Conservation (phyloP, 208 protist genomes). For the Trypanosoma mega region DNA sequence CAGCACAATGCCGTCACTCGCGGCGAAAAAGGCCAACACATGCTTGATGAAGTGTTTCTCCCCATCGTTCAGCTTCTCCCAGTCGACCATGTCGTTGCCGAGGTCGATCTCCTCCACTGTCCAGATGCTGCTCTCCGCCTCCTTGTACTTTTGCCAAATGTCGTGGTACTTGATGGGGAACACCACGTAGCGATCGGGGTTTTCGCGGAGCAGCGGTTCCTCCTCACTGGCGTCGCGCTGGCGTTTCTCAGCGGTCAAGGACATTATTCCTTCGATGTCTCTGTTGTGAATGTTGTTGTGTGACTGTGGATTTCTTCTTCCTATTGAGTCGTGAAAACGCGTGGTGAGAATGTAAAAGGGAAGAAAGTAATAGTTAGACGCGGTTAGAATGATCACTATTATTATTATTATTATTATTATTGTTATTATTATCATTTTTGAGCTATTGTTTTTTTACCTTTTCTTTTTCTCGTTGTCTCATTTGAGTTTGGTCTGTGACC, state of each 20-base stretch:
- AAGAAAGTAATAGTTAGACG: no score
- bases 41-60: slow-evolving; percentile 99
- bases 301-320: neutral
- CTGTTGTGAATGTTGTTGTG: neutral
- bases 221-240: slow-evolving; percentile 22
- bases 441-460: no score
- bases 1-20: slow-evolving; percentile 98
- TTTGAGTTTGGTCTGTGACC: no score
- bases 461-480: no score
- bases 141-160: slow-evolving; percentile 99
- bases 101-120: slow-evolving; percentile 99
- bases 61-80: slow-evolving; percentile 93
- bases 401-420: no score
- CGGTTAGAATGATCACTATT: no score
- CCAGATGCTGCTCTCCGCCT: slow-evolving; percentile 97
- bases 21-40: slow-evolving; percentile 99
- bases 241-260: slow-evolving; percentile 1
- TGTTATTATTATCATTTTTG: no score
- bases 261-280: neutral
- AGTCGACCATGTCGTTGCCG: slow-evolving; percentile 93
- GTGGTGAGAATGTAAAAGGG: no score
- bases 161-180: slow-evolving; percentile 98
- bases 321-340: neutral
- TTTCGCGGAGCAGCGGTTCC: slow-evolving; percentile 96
- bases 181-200: slow-evolving; percentile 97